These are phyloP conservation scores for Arthrobotrys entomopaga DNA, from an alignment of 2,329 filamentous ascomycete genomes.

Conservation along the genomic window DNA sequence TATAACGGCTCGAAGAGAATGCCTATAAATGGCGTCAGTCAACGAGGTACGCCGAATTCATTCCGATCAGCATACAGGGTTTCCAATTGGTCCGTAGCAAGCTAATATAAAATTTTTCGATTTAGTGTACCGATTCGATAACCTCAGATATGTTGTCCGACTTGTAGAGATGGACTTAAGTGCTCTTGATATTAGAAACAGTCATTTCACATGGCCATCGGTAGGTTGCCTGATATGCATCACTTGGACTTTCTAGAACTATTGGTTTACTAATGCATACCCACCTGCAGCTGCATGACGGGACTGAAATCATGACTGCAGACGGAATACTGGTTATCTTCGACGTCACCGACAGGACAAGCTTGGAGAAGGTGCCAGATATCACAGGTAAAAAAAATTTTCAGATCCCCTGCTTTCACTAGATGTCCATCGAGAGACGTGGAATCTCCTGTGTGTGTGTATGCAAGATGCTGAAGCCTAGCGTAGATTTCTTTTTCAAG, in stretches of 20 bases:
- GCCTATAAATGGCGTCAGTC: slow-evolving; percentile 53
- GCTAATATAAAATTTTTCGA: neutral
- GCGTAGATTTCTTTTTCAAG: slow-evolving; percentile 55
- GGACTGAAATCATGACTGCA: slow-evolving; percentile 64
- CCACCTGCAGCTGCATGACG: slow-evolving; percentile 45
- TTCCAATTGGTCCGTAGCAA: no score
- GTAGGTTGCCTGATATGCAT: slow-evolving; percentile 56
- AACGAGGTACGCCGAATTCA: slow-evolving; percentile 35
- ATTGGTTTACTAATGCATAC: slow-evolving; percentile 56
- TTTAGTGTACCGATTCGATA: slow-evolving; percentile 45
- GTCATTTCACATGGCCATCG: slow-evolving; percentile 66
- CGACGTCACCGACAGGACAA: slow-evolving; percentile 82
- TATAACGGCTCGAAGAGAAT: slow-evolving; percentile 49
- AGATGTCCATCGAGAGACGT: slow-evolving; percentile 40
- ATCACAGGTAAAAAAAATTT: slow-evolving; percentile 75
- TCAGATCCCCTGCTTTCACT: slow-evolving; percentile 57
- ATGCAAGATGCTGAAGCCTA: slow-evolving; percentile 52
- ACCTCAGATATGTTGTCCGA: slow-evolving; percentile 64
- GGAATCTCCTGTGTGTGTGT: slow-evolving; percentile 32
- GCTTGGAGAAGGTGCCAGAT: slow-evolving; percentile 77
- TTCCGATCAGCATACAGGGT: no score
- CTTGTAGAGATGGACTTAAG: slow-evolving; percentile 75
- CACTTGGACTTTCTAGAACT: slow-evolving; percentile 33
- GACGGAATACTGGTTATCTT: slow-evolving; percentile 88
- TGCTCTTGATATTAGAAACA: slow-evolving; percentile 71